A percentile compares a stretch with the other conserved stretches of the same genome.
Conservation (phyloP, 1,284 basidiomycete genomes). For the Leccinum angustisporum region DNA sequence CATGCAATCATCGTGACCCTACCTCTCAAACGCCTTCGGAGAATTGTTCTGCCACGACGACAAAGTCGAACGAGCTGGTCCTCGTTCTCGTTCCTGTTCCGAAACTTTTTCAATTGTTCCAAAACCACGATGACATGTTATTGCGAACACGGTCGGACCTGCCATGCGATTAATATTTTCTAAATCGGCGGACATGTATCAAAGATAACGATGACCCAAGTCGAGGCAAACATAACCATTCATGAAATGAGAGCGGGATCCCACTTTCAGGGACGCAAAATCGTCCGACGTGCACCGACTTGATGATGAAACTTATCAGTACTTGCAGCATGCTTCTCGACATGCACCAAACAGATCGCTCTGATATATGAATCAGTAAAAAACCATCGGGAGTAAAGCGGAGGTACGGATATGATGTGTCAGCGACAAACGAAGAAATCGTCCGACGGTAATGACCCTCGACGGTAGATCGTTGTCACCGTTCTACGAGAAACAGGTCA, state of each 20-base stretch:
- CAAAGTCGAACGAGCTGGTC: neutral
- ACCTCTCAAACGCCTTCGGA: neutral
- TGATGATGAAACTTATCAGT: neutral
- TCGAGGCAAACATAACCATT: neutral
- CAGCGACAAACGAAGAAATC: neutral
- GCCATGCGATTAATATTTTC: neutral
- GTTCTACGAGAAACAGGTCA: neutral
- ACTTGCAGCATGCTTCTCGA: neutral
- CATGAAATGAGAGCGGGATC: neutral
- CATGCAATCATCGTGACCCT: neutral
- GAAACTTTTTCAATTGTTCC: neutral
- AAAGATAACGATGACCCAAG: neutral
- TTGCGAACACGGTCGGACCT: neutral
- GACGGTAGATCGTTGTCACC: neutral
- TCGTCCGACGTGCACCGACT: neutral
- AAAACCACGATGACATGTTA: neutral
- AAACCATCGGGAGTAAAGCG: neutral
- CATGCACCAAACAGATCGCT: neutral
- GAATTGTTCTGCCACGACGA: neutral
- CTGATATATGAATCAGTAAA: neutral
- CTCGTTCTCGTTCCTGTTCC: neutral
- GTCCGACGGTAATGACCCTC: neutral
- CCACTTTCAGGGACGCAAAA: neutral
- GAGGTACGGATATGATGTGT: no score
- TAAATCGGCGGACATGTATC: neutral